Percentiles rank a stretch among this genome's conserved stretches.
phyloP scores from a whole-genome alignment of 768 basidiomycete genomes.

The Mycena alexandri region DNA sequence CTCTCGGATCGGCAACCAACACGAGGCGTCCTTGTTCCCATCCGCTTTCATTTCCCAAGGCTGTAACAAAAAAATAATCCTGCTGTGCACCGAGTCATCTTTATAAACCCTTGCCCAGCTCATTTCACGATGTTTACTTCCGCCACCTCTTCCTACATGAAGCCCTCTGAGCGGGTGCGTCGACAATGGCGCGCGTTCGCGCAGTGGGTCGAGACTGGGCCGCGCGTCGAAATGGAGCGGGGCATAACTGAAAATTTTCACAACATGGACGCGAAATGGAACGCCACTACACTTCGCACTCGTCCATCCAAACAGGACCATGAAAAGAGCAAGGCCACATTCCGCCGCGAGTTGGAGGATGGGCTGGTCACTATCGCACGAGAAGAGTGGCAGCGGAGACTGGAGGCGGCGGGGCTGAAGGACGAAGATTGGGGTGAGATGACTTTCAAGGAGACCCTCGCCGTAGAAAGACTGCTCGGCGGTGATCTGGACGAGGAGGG shows the following conservation, averaged over 20 bases:
- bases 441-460: conserved; percentile 50
- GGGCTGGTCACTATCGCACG: conserved; percentile 50
- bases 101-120: conserved; percentile 42
- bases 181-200: conserved; percentile 53
- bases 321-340: conserved; percentile 44
- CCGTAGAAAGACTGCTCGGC: conserved; percentile 53
- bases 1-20: conserved; percentile 53
- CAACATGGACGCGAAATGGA: conserved; percentile 47
- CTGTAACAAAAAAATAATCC: conserved; percentile 40
- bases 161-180: conserved; percentile 46
- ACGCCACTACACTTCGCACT: conserved; percentile 35
- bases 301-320: conserved; percentile 43
- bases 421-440: conserved; percentile 62
- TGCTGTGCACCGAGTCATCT: conserved; percentile 49
- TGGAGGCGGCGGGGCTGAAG: conserved; percentile 49
- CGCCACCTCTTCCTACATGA: conserved; percentile 36
- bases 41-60: conserved; percentile 45
- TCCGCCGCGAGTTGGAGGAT: conserved; percentile 47
- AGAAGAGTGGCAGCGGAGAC: conserved; percentile 56
- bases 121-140: conserved; percentile 32
- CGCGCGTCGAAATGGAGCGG: conserved; percentile 43
- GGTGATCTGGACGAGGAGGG: conserved; percentile 51
- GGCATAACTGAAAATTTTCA: conserved; percentile 43
- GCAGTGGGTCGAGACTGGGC: conserved; percentile 44
- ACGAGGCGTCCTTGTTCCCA: conserved; percentile 59